Base-by-base conservation (phyloP, 176 grass and related monocot species). In the bread wheat (Triticum aestivum) region DNA sequence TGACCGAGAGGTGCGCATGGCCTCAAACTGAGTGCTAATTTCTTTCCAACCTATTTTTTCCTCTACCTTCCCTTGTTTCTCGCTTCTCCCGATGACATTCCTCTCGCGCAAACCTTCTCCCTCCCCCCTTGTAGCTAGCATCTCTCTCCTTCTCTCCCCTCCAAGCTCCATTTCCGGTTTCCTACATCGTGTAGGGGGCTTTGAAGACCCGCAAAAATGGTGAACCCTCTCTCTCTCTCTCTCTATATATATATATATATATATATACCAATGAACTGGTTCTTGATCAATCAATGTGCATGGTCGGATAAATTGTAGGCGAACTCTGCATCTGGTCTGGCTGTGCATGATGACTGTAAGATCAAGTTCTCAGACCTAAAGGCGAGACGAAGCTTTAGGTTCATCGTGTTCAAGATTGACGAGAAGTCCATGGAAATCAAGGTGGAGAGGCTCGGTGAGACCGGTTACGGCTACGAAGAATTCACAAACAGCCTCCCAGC, bases 401-500 rank as follows among this genome's bases (percentile, higher is more conserved):
- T 92, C 88, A 95, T 95, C 78, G 86, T 95, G 42, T 95, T 95
- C 88, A 95, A 77, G 82, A 95, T 95, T 62, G 85, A 87, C 51
- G 82, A 92, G 6, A 92, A 90, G 88, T 56, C 70, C 10, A 95
- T 92, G 90, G 75, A 95, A 88, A 92, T 95, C 73, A 85, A 79
- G 30, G 94, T 97, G 87, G 94, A 97, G 5, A 85, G 90, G 68
- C 82, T 94, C 61, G 92, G 92, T 32, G 62, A 94, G 18, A 69
- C 91, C 5, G 75, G 26, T 65, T 70, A 94, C 65, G 88, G 70
- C 27, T 97, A 97, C 54, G 94, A 89, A 10, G 89, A 96, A 62
- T 96, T 96, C 89, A 75, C 94, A 63, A 85, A 88, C 54, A 71
- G 47, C 87, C 86, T 96, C 69, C 94, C 94, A 21, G 65, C 91